Percentiles rank a stretch among this genome's conserved stretches.
Conservation (phyloP, 2,329 filamentous ascomycete species). For the Helminthosporium solani region DNA sequence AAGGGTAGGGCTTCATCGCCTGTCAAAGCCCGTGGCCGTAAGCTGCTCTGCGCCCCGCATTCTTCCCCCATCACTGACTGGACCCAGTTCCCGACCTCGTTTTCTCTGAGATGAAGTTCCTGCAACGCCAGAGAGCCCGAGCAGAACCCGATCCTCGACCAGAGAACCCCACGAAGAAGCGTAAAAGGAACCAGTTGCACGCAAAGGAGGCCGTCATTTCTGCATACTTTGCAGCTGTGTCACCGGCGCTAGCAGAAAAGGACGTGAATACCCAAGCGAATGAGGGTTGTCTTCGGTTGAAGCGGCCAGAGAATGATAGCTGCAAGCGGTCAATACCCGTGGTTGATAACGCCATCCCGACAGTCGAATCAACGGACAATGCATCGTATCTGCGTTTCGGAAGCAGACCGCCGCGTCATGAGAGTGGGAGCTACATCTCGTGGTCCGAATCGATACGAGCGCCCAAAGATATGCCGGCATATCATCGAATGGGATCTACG, state of each 20-base stretch:
- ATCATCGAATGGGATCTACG: conserved; percentile 7
- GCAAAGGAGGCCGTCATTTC: conserved; percentile 47
- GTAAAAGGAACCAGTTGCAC: conserved; percentile 32
- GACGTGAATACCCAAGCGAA: conserved; percentile 22
- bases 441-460: conserved; percentile 45
- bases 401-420: conserved; percentile 32
- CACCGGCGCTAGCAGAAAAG: conserved; percentile 26
- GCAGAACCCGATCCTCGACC: conserved; percentile 25
- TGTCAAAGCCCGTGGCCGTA: conserved; percentile 47
- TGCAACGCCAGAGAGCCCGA: conserved; percentile 41
- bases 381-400: conserved; percentile 41
- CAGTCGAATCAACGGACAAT: conserved; percentile 38
- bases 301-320: conserved; percentile 7
- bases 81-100: conserved; percentile 52
- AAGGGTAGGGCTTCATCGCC: conserved; percentile 52
- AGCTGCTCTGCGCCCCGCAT: conserved; percentile 17
- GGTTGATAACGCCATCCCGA: conserved; percentile 22
- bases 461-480: conserved; percentile 17
- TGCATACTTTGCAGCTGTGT: conserved; percentile 45
- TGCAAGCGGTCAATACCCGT: conserved; percentile 13
- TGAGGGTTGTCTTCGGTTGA: conserved; percentile 1
- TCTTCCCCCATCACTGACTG: conserved; percentile 20
- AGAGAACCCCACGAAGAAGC: conserved; percentile 29
- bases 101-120: conserved; percentile 54
- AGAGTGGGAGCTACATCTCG: conserved; percentile 40